Evolutionary conservation across 768 basidiomycete genomes (phyloP).

Genomic region (Termitomyces sp.): DNA sequence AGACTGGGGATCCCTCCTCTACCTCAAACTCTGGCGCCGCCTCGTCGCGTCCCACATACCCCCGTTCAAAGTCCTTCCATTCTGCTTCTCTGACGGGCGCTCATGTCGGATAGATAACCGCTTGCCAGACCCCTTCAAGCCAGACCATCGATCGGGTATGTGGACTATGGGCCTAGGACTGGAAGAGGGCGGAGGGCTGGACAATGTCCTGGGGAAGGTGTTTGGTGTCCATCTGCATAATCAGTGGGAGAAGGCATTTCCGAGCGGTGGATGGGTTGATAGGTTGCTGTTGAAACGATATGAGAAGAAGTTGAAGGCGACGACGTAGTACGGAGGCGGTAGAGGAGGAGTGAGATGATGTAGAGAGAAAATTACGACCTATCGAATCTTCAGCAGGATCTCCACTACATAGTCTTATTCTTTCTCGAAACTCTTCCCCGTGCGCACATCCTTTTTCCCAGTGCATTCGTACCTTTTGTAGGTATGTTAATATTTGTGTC

Average conservation of each 20-base stretch:
- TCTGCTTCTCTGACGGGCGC: constrained; percentile 90
- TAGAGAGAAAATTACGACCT: not conserved
- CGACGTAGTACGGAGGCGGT: not conserved
- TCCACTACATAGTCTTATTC: not conserved
- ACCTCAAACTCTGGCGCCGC: constrained; percentile 86
- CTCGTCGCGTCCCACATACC: constrained; percentile 66
- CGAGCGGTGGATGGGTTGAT: constrained; percentile 82
- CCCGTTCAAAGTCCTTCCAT: constrained; percentile 91
- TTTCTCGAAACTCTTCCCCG: not conserved
- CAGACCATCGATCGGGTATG: constrained; percentile 44
- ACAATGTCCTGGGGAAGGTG: constrained; percentile 59
- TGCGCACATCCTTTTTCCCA: not conserved
- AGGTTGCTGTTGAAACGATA: constrained; percentile 66
- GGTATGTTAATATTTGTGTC: not conserved
- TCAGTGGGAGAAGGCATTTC: constrained; percentile 90
- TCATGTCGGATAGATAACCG: constrained; percentile 92
- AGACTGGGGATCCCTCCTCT: constrained; percentile 92
- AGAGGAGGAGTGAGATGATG: not conserved
- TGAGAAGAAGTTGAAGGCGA: constrained; percentile 29
- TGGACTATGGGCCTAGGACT: constrained; percentile 68
- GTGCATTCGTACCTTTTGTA: not conserved
- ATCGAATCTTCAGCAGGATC: not conserved
- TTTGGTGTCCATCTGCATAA: constrained; percentile 94
- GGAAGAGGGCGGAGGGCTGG: constrained; percentile 59
- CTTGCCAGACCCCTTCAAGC: constrained; percentile 85